phyloP scores from a whole-genome alignment of 768 basidiomycete genomes.

The Boletus patriciae region DNA sequence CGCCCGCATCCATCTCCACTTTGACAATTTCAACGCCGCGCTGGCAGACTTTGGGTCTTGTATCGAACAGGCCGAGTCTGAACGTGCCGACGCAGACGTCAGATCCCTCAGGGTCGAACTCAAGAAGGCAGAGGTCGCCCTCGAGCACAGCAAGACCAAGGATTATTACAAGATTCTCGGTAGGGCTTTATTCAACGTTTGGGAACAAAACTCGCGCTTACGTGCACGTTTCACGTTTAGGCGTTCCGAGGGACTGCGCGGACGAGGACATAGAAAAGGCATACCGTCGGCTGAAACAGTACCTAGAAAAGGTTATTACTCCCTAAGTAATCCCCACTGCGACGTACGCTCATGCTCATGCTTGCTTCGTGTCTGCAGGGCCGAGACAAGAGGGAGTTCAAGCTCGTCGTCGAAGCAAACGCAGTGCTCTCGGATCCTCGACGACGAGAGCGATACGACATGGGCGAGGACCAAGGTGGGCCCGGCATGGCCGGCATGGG shows the following conservation, averaged over 20 bases:
- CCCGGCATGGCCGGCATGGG: constrained; percentile 43
- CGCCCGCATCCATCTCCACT: constrained; percentile 71
- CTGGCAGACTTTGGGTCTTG: constrained; percentile 79
- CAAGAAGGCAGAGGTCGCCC: constrained; percentile 75
- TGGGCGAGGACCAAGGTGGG: constrained; percentile 81
- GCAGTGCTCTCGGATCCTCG: constrained; percentile 77
- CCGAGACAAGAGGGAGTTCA: constrained; percentile 96
- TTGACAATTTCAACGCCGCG: constrained; percentile 70
- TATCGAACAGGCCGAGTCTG: constrained; percentile 66
- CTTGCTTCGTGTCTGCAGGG: constrained; percentile 48
- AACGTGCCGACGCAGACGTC: constrained; percentile 63
- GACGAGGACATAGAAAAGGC: constrained; percentile 86
- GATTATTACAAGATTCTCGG: constrained; percentile 84
- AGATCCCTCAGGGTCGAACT: constrained; percentile 63
- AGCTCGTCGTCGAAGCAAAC: constrained; percentile 81
- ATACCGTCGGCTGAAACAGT: constrained; percentile 81
- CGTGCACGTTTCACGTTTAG: constrained; percentile 32
- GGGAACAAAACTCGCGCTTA: neutral
- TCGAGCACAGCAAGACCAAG: constrained; percentile 88
- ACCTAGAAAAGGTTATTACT: constrained; percentile 70
- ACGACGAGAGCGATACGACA: constrained; percentile 72
- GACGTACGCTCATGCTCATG: constrained; percentile 1
- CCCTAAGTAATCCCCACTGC: neutral
- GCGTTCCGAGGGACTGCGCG: constrained; percentile 49
- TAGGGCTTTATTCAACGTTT: constrained; percentile 4